A percentile compares a stretch with the other conserved stretches of the same genome.
phyloP scores from a whole-genome alignment of 495 filamentous ascomycete genomes.

The Neurospora sp. region DNA sequence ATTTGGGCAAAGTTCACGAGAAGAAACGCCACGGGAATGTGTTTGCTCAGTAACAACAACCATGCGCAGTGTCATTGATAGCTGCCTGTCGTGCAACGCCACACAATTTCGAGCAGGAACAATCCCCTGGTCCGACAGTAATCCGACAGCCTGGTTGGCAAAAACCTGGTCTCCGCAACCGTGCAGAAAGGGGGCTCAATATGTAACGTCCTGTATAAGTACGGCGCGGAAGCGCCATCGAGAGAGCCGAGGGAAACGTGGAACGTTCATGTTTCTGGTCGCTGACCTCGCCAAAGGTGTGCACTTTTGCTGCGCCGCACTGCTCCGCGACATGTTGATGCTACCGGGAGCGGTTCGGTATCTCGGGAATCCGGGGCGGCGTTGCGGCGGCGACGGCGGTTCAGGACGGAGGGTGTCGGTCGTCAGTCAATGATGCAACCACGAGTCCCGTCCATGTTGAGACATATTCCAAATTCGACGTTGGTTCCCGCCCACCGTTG shows the following conservation, averaged over 20 bases:
- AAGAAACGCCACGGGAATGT: not conserved
- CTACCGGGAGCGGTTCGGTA: not conserved
- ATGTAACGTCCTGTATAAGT: not conserved
- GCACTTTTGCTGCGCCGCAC: not conserved
- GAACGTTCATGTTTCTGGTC: not conserved
- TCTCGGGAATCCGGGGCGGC: not conserved
- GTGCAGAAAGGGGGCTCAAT: not conserved
- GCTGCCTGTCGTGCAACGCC: not conserved
- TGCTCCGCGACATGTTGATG: not conserved
- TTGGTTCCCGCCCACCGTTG: not conserved
- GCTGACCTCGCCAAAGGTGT: not conserved
- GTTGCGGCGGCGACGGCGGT: not conserved
- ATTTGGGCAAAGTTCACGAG: not conserved
- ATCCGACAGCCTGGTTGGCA: not conserved
- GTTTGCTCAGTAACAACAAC: not conserved
- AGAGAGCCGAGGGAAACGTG: not conserved
- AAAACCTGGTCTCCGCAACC: not conserved
- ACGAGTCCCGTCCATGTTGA: not conserved
- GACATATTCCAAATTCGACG: not conserved
- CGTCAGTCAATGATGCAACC: not conserved
- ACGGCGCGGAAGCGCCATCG: not conserved
- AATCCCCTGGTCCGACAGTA: not conserved
- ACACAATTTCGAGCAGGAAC: not conserved
- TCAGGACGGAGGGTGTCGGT: not conserved
- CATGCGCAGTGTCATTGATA: not conserved